Percentiles rank a stretch among this genome's conserved stretches.
Conservation (phyloP, 495 filamentous ascomycete genomes). For the Amorphotheca resinae region DNA sequence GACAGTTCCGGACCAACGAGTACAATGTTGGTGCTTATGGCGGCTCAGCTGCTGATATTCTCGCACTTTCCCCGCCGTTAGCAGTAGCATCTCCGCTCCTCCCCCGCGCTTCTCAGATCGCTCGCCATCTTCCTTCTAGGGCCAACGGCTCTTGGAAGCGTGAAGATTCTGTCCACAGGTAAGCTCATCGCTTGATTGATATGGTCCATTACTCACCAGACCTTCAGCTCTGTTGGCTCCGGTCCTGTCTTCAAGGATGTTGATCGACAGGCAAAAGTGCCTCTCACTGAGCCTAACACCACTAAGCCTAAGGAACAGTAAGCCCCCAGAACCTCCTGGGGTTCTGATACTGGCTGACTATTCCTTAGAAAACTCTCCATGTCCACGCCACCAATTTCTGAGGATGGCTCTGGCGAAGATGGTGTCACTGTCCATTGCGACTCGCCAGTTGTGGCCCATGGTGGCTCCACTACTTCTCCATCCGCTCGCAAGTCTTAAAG, state of each 20-base stretch:
- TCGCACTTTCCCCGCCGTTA: slow-evolving; percentile 31
- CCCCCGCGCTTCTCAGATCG: slow-evolving; percentile 15
- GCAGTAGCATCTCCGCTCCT: slow-evolving; percentile 10
- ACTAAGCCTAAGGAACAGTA: slow-evolving; percentile 17
- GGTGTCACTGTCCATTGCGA: slow-evolving; percentile 36
- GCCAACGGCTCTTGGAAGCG: slow-evolving; percentile 20
- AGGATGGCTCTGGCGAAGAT: slow-evolving; percentile 33
- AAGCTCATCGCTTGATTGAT: neutral
- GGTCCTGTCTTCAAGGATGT: slow-evolving; percentile 18
- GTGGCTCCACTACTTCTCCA: slow-evolving; percentile 38
- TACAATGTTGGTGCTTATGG: slow-evolving; percentile 64
- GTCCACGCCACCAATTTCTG: slow-evolving; percentile 25
- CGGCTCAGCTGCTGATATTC: slow-evolving; percentile 29
- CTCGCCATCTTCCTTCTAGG: slow-evolving; percentile 12
- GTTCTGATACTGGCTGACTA: slow-evolving; percentile 3
- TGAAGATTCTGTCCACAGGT: slow-evolving; percentile 13
- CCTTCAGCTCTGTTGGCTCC: slow-evolving; percentile 11
- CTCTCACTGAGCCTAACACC: slow-evolving; percentile 9
- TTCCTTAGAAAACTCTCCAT: slow-evolving; percentile 19
- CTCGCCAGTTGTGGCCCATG: slow-evolving; percentile 33
- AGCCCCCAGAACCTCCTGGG: neutral
- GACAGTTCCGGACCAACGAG: slow-evolving; percentile 87
- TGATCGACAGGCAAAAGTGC: slow-evolving; percentile 16
- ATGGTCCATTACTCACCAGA: neutral
- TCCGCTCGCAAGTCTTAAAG: slow-evolving; percentile 20